Evolutionary conservation across 2,329 filamentous ascomycete species (phyloP).

Genomic region (Annulohypoxylon truncatum): DNA sequence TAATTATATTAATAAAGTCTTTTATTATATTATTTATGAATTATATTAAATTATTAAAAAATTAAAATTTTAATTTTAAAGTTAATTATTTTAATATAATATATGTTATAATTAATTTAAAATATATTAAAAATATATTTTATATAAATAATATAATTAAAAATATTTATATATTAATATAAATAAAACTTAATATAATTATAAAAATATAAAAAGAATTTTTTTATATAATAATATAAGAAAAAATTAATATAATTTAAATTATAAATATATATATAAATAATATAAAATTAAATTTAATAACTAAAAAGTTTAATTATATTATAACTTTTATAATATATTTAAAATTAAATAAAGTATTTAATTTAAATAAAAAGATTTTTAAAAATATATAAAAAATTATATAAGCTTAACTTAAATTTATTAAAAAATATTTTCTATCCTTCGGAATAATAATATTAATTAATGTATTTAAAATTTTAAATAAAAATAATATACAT

Average conservation of each 20-base stretch:
- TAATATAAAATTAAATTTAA: too few relatives aligned
- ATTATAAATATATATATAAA: neutral
- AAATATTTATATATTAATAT: neutral
- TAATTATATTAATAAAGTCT: too few relatives aligned
- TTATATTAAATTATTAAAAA: neutral
- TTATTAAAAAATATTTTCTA: neutral
- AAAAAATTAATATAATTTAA: neutral
- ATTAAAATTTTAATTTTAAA: neutral
- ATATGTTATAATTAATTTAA: neutral
- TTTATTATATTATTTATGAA: too few relatives aligned
- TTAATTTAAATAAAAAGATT: neutral
- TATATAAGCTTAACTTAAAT: neutral
- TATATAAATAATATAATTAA: neutral
- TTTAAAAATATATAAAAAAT: neutral
- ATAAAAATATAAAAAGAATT: neutral
- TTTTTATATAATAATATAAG: neutral
- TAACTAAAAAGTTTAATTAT: too few relatives aligned
- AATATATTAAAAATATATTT: neutral
- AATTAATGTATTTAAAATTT: neutral
- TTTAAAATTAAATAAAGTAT: neutral
- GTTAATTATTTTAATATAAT: neutral
- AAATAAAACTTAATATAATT: neutral
- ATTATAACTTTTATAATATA: too few relatives aligned
- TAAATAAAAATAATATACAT: neutral
- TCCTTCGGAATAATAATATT: neutral